Percentiles rank a stretch among this genome's conserved stretches.
Evolutionary conservation across 768 basidiomycete species (phyloP).

Genomic region (Porphyrellus cyaneotinctus): DNA sequence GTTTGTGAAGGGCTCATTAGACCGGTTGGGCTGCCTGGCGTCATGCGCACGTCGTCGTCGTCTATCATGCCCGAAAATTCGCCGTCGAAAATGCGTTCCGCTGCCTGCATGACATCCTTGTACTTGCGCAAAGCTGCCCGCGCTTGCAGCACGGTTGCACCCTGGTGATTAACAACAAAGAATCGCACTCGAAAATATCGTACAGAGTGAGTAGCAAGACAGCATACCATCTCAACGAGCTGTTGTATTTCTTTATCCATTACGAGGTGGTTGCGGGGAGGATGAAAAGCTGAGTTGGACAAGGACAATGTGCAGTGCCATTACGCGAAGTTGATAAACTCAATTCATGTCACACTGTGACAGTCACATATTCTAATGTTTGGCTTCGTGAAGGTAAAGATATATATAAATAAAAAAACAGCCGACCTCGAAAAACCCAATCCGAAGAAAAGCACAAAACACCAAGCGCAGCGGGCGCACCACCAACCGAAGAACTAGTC

Average conservation of each 20-base stretch:
- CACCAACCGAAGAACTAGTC: conserved; percentile 1
- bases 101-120: conserved; percentile 90
- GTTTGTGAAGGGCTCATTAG: conserved; percentile 30
- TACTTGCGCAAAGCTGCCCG: conserved; percentile 75
- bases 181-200: conserved; percentile 1
- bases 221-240: conserved; percentile 56
- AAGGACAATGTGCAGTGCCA: conserved; percentile 15
- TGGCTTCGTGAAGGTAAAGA: neutral
- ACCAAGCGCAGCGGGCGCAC: neutral
- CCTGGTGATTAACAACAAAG: conserved; percentile 42
- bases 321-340: conserved; percentile 22
- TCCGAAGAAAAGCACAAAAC: conserved; percentile 5
- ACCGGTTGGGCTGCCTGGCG: conserved; percentile 19
- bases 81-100: conserved; percentile 81
- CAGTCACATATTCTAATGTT: neutral
- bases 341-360: conserved; percentile 24
- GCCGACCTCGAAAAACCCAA: conserved; percentile 12
- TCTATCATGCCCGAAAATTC: conserved; percentile 71
- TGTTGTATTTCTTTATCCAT: conserved; percentile 57
- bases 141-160: conserved; percentile 78
- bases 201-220: neutral
- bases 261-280: conserved; percentile 9
- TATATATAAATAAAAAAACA: conserved; percentile 17
- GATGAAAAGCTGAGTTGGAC: conserved; percentile 2
- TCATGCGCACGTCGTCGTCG: conserved; percentile 49